A percentile compares a stretch with the other conserved stretches of the same genome.
These are phyloP conservation scores for Epichloe festucae DNA, from an alignment of 2,329 filamentous ascomycete genomes.

Conservation along the genomic window DNA sequence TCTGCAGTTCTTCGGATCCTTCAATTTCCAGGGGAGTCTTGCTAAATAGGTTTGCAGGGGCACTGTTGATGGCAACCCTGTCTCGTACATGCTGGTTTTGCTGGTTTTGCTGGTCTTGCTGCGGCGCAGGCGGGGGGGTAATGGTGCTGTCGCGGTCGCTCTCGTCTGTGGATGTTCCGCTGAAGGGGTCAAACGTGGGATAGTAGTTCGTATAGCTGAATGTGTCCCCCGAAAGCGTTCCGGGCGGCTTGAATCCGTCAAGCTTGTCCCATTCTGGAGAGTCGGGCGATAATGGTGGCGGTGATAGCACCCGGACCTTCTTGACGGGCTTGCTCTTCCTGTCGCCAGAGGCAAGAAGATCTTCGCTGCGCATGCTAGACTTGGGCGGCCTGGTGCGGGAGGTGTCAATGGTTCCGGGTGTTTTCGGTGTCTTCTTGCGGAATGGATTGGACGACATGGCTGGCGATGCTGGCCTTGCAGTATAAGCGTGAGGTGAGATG, in stretches of 20 bases:
- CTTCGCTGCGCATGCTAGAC: conserved; percentile 9
- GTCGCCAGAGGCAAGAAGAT: conserved; percentile 7
- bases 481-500: not conserved
- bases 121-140: conserved; percentile 4
- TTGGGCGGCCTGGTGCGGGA: conserved; percentile 10
- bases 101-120: too few species aligned
- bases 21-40: conserved; percentile 42
- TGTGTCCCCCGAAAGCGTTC: conserved; percentile 14
- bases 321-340: conserved; percentile 42
- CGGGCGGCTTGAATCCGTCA: conserved; percentile 16
- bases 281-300: conserved; percentile 47
- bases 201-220: conserved; percentile 7
- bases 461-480: not conserved
- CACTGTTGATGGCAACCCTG: not conserved
- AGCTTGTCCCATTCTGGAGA: conserved; percentile 25
- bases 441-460: conserved; percentile 15
- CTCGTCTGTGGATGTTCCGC: conserved; percentile 14
- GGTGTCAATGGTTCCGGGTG: conserved; percentile 8
- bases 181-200: conserved; percentile 19
- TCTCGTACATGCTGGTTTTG: not conserved
- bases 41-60: conserved; percentile 34
- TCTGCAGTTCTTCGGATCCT: conserved; percentile 18
- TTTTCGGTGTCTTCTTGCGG: conserved; percentile 10
- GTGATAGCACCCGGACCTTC: conserved; percentile 54
- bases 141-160: conserved; percentile 13